Percentiles rank a stretch among this genome's conserved stretches.
Evolutionary conservation across 2,329 filamentous ascomycete species (phyloP).

Genomic region (Fusarium sambucinum): DNA sequence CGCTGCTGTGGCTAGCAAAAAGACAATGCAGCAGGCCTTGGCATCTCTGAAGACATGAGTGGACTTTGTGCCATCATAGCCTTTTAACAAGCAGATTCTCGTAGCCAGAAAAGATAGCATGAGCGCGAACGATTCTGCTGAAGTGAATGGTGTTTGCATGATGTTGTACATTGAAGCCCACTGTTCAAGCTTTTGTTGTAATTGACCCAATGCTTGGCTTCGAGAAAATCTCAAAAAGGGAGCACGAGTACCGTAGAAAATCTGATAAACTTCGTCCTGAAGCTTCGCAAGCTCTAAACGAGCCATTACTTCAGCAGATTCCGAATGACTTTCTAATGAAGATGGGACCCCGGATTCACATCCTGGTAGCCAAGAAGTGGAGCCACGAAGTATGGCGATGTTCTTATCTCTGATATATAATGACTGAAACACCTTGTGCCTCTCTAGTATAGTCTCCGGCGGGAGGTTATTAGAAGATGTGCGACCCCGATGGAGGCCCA

Average conservation of each 20-base stretch:
- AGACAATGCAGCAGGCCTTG: conserved; percentile 44
- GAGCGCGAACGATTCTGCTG: conserved; percentile 18
- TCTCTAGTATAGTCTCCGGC: conserved; percentile 35
- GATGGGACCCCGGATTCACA: conserved; percentile 30
- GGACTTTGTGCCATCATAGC: conserved; percentile 11
- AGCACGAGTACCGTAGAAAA: conserved; percentile 29
- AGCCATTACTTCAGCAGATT: conserved; percentile 8
- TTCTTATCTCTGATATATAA: conserved; percentile 46
- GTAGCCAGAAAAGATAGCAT: conserved; percentile 44
- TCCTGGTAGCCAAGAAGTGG: conserved; percentile 36
- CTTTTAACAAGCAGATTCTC: conserved; percentile 34
- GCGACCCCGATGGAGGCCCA: conserved; percentile 45
- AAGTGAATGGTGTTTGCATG: conserved; percentile 24
- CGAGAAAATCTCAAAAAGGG: conserved; percentile 13
- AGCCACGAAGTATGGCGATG: conserved; percentile 40
- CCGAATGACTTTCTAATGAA: conserved; percentile 13
- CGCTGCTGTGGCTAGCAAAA: conserved; percentile 39
- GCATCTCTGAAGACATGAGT: conserved; percentile 32
- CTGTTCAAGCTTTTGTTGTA: conserved; percentile 42
- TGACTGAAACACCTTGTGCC: conserved; percentile 43
- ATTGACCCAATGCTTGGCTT: conserved; percentile 22
- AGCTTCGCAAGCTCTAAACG: conserved; percentile 43
- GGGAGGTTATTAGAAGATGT: conserved; percentile 13
- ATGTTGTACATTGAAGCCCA: conserved; percentile 37
- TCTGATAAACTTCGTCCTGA: conserved; percentile 44